phyloP scores from a whole-genome alignment of 2,329 filamentous ascomycete genomes.

The Aspergillus amoenus region DNA sequence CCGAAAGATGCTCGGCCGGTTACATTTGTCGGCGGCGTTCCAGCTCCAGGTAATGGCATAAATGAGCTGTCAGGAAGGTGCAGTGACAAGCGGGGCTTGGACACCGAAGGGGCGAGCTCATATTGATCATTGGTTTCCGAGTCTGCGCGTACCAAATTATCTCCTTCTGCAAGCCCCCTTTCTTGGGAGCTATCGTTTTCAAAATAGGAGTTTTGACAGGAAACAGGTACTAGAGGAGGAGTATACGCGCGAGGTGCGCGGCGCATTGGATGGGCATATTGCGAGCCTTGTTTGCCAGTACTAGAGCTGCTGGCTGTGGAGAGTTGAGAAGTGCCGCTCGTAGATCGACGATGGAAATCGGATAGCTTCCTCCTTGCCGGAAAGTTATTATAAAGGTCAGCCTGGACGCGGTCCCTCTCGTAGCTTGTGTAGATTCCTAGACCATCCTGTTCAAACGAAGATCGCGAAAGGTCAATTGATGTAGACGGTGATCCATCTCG shows the following conservation, averaged over 20 bases:
- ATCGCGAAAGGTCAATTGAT: slow-evolving; percentile 56
- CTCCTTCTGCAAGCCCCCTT: slow-evolving; percentile 47
- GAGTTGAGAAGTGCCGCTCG: slow-evolving; percentile 56
- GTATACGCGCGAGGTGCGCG: slow-evolving; percentile 56
- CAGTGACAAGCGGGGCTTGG: slow-evolving; percentile 34
- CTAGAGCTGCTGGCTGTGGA: slow-evolving; percentile 48
- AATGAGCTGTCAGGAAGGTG: slow-evolving; percentile 42
- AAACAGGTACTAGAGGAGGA: slow-evolving; percentile 51
- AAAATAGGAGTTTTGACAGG: slow-evolving; percentile 50
- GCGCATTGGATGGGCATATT: slow-evolving; percentile 57
- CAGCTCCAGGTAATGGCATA: slow-evolving; percentile 50
- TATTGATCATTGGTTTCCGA: slow-evolving; percentile 27
- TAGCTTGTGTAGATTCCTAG: slow-evolving; percentile 51
- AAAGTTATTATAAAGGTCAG: slow-evolving; percentile 41
- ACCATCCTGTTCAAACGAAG: slow-evolving; percentile 57
- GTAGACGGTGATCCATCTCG: slow-evolving; percentile 47
- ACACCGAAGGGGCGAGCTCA: slow-evolving; percentile 34
- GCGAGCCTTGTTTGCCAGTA: slow-evolving; percentile 49
- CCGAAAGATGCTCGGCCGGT: slow-evolving; percentile 49
- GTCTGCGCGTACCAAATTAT: slow-evolving; percentile 21
- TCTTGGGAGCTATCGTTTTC: slow-evolving; percentile 46
- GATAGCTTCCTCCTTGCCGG: slow-evolving; percentile 41
- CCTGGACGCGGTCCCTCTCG: slow-evolving; percentile 28
- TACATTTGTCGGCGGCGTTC: slow-evolving; percentile 54
- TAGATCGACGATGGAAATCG: slow-evolving; percentile 51